Evolutionary conservation across 352 stramenopile genomes (phyloP), one percentile per base, ranked within the genome.

Genomic region (Globisporangium megalacanthum): DNA sequence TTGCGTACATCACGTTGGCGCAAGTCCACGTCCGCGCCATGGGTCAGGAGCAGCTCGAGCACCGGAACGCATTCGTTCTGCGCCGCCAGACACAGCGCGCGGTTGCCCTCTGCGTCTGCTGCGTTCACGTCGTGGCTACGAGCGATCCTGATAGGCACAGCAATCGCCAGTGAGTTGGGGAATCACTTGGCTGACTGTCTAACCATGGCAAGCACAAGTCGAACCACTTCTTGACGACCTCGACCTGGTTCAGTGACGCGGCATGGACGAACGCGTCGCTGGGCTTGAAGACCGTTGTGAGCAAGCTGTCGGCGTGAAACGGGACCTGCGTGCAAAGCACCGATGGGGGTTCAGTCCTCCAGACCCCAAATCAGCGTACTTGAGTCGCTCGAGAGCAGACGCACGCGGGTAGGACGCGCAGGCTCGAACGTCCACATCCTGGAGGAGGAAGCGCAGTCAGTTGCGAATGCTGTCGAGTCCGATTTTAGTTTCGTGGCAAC

Each of bases 191-290:
- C 39, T 31, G 33, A 29, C 14, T 15, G 9, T 2, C 29, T 31
- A 37, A 0, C 14, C 19, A 19, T 3, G 11, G 15, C 10, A 1
- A 33, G 6, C 11, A 8, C 20, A 37, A 41, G 17, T 14, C 7
- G 33, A 39, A 81, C 75, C 78, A 88, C 46, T 71, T 72, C 20
- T 64, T 66, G 20, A 88, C 71, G 49, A 86, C 79, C 54, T 81
- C 60, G 36, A 83, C 58, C 67, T 87, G 79, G 56, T 87, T 87
- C 17, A 86, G 68, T 6, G 79, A 86, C 22, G 79, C 76, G 5
- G 79, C 79, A 46, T 89, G 75, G 41, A 87, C 79, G 47, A 88
- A 86, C 19, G 79, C 79, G 50, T 87, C 79, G 14, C 52, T 58
- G 6, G 69, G 69, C 36, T 81, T 56, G 49, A 70, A 81, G 1